Evolutionary conservation across 164 flowering plant species (phyloP), one percentile per base, ranked within the genome.

Genomic region (Brasenia schreberi): DNA sequence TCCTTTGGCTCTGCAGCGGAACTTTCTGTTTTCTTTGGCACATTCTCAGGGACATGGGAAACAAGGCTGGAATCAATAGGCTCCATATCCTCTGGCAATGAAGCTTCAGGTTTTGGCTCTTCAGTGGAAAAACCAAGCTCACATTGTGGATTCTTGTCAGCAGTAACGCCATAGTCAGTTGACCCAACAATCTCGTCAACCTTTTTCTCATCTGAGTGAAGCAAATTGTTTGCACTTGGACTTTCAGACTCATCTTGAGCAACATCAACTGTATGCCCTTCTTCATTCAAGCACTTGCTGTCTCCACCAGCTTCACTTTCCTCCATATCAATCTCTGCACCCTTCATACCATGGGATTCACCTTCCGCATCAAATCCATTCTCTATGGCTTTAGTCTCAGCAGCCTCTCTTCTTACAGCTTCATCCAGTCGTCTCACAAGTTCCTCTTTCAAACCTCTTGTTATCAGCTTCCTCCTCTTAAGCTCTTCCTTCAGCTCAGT

Each of bases 401-500:
- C 64, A 43, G 77, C 86, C 69, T 67, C 68, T 65, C 86, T 89
- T 72, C 44, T 44, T 3, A 79, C 82, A 62, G 87, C 84, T 73
- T 82, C 85, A 78, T 80, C 82, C 70, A 88, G 66, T 9, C 90
- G 80, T 63, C 67, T 83, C 5, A 88, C 64, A 70, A 88, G 69
- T 64, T 86, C 94, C 17, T 81, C 87, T 75, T 88, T 88, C 77
- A 86, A 71, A 60, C 94, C 94, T 70, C 62, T 77, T 59, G 76
- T 76, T 49, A 70, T 74, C 74, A 84, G 70, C 56, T 73, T 86
- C 71, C 94, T 74, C 65, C 74, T 86, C 79, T 76, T 84, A 33
- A 88, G 94, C 73, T 88, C 94, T 69, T 88, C 87, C 67, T 83
- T 88, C 64, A 88, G 72, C 76, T 86, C 94, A 19, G 84, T 78